phyloP scores from a whole-genome alignment of 148 eudicot species.

The Camellia lanceoleosa region DNA sequence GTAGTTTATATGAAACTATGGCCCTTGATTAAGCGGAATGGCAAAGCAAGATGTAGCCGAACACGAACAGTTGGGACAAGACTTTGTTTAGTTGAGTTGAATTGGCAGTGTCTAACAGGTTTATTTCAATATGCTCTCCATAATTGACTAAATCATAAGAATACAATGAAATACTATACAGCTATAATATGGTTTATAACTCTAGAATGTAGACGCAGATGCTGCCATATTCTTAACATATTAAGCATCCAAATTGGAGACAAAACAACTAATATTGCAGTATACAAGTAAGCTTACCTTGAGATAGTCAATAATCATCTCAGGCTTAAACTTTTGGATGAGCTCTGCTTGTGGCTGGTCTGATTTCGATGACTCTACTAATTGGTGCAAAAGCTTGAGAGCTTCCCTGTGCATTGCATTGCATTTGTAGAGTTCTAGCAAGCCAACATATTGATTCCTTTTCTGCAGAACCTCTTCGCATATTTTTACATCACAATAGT shows the following conservation, averaged over 20 bases:
- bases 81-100: constrained; percentile 1
- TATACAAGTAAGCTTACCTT: constrained; percentile 49
- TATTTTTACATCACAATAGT: constrained; percentile 93
- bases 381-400: constrained; percentile 70
- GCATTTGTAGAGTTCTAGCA: constrained; percentile 81
- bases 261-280: not conserved
- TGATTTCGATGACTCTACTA: constrained; percentile 78
- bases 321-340: constrained; percentile 76
- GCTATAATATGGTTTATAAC: not conserved
- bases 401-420: constrained; percentile 91
- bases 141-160: not conserved
- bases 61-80: not conserved
- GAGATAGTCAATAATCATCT: constrained; percentile 91
- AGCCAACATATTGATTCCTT: constrained; percentile 53
- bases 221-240: constrained; percentile 5
- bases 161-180: not conserved
- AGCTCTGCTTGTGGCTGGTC: constrained; percentile 62
- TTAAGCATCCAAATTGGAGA: constrained; percentile 2
- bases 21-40: not conserved
- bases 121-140: not conserved
- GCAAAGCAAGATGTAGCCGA: not conserved
- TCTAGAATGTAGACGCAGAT: not conserved
- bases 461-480: constrained; percentile 85
- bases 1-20: not conserved
- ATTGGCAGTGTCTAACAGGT: not conserved